Base-by-base conservation (phyloP, 352 stramenopile species). In the Phytopythium montanum region DNA sequence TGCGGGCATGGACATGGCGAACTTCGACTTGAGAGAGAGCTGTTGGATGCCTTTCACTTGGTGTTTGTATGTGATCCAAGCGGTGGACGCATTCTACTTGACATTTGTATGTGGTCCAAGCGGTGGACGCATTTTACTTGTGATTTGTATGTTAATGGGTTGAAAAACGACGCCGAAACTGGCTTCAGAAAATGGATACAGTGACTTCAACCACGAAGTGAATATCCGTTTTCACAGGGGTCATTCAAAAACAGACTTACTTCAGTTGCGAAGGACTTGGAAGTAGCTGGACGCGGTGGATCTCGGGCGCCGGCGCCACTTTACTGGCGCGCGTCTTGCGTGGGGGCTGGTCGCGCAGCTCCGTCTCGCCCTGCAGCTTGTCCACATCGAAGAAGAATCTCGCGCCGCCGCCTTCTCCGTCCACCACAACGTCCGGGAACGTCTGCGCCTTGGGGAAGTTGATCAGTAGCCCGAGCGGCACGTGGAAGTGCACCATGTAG, bases 401-500 rank as follows among this genome's bases (percentile, higher is more conserved):
- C 48, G 48, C 28, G 25, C 25, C 25, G 10, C 3, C 50, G 50
- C 29, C 42, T 29, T 21, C 49, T 16, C 28, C 33, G 10, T 31
- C 50, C 19, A 44, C 19, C 21, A 31, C 50, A 16, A 56, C 56
- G n/a, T 69, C 62, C 1, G 71, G 71, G 48, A 80, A 80, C 13
- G 58, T 59, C n/a, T 52, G 62, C 4, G 65, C 14, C 34, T 70
- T 67, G 0, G 72, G 72, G 34, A 80, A 80, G 56, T 80, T 80
- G 56, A 80, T 75, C 51, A 80, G 66, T 25, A 69, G 60, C n/a
- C 72, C 72, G 10, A 72, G 62, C 14, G 26, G 39, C 33, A 75
- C 66, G 16, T 66, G 50, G 42, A 75, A 79, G 44, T 72, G 54
- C 21, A 51, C 65, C 65, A 79, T 66, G 65, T 79, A 79, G 49